Percentiles rank a stretch among this genome's conserved stretches.
Conservation (phyloP, 257 asterid genomes). For the Scutellaria baicalensis region DNA sequence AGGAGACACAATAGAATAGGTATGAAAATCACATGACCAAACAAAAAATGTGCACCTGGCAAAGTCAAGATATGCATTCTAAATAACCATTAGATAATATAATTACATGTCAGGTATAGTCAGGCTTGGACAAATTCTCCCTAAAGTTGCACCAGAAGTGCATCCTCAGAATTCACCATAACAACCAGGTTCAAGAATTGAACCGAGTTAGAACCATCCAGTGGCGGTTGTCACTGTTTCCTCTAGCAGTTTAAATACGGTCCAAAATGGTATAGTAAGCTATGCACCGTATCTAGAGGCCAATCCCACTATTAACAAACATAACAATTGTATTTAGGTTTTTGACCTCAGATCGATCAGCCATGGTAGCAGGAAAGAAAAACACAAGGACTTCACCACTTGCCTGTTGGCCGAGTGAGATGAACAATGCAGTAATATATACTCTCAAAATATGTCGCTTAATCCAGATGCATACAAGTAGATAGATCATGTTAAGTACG, state of each 20-base stretch:
- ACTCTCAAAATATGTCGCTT: slow-evolving; percentile 21
- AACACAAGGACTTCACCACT: slow-evolving; percentile 23
- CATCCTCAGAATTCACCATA: slow-evolving; percentile 9
- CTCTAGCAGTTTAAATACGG: slow-evolving; percentile 30
- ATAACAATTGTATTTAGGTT: slow-evolving; percentile 17
- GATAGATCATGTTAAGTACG: slow-evolving; percentile 34
- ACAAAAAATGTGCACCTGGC: not conserved
- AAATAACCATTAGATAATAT: slow-evolving; percentile 7
- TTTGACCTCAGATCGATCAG: slow-evolving; percentile 2
- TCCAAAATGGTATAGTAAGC: slow-evolving; percentile 27
- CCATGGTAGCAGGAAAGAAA: not conserved
- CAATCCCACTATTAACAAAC: slow-evolving; percentile 40
- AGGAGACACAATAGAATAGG: not conserved
- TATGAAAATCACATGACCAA: not conserved
- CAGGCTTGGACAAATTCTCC: slow-evolving; percentile 27
- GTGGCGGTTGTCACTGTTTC: slow-evolving; percentile 9
- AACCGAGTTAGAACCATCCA: slow-evolving; percentile 15
- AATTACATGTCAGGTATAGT: slow-evolving; percentile 22
- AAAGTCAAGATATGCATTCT: slow-evolving; percentile 3
- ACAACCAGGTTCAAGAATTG: slow-evolving; percentile 2
- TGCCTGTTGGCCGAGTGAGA: slow-evolving; percentile 33
- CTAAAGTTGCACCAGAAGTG: slow-evolving; percentile 28
- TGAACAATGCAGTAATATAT: slow-evolving; percentile 17
- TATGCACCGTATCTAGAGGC: slow-evolving; percentile 24
- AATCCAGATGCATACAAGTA: slow-evolving; percentile 16